Conservation (phyloP, 169 alveolate genomes). For the Neospora caninum region DNA sequence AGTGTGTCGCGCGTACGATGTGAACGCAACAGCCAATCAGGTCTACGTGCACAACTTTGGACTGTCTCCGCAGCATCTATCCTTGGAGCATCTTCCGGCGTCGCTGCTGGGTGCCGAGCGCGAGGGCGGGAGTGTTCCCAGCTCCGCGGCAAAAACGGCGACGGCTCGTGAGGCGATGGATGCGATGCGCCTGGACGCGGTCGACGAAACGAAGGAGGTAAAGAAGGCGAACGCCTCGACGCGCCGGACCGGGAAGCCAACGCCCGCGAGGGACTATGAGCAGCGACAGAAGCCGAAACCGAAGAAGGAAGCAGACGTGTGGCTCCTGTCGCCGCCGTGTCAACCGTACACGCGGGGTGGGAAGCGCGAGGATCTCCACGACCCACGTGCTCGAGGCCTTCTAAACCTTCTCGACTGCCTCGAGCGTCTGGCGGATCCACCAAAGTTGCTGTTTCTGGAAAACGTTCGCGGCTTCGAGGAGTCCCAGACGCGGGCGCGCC, state of each 20-base stretch:
- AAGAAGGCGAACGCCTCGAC: not conserved
- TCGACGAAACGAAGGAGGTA: no score
- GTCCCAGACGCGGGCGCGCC: constrained; percentile 74
- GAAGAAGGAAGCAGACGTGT: constrained; percentile 66
- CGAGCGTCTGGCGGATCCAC: constrained; percentile 65
- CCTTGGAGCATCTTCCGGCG: constrained; percentile 52
- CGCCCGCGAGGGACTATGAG: no score
- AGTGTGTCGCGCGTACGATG: constrained; percentile 63
- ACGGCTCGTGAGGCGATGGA: not conserved
- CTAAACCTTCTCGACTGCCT: constrained; percentile 72
- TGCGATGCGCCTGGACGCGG: not conserved
- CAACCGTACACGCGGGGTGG: constrained; percentile 83
- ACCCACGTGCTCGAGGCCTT: constrained; percentile 71
- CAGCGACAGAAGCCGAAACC: no score
- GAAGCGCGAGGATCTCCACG: constrained; percentile 69
- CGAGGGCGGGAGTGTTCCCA: not conserved
- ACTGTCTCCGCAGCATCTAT: constrained; percentile 25
- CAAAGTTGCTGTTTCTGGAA: constrained; percentile 79
- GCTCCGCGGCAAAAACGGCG: constrained; percentile 4
- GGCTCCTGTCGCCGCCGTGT: constrained; percentile 88
- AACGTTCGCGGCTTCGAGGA: constrained; percentile 83
- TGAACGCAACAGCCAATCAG: constrained; percentile 70
- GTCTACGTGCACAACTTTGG: constrained; percentile 71
- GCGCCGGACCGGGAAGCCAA: not conserved
- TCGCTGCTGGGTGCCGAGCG: not conserved